Base-by-base conservation (phyloP, 2,329 filamentous ascomycete genomes). In the Basipetospora chlamydospora region DNA sequence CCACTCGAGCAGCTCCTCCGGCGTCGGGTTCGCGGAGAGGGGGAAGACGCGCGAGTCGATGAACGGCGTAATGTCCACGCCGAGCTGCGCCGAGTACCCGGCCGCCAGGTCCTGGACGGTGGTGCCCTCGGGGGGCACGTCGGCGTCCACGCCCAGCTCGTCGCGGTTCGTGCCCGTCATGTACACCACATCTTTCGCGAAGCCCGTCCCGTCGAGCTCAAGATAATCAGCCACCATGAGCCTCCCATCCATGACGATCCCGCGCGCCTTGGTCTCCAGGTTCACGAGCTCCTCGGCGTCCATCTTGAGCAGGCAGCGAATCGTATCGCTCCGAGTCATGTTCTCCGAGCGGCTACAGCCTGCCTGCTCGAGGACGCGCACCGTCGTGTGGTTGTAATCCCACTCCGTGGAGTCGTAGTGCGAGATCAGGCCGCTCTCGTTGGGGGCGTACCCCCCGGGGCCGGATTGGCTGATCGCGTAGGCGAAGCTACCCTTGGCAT, bases 81-180 rank as follows among this genome's bases (percentile, higher is more conserved):
- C 43, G 6, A 22, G 28, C 25, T 15, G 4, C 41, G 40, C 4
- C 47, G 32, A 6, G 42, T 39, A 21, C 22, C 11, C 37, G 44
- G 29, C 36, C 30, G 49, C 43, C 32, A 49, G 49, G 4, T 29
- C 28, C 7, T 38, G 39, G 37, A 47, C 45, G 20, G 40, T 47
- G 11, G 47, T 41, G 44, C 43, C 43, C 22, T 44, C 39, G 33
- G 28, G 9, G 17, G 51, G 41, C 20, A 46, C 49, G 43, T 45
- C 42, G 48, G 47, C 38, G 22, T 55, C 41, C 47, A 54, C 49
- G 43, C 51, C 41, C 43, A 53, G 43, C 53, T 61, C 47, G 42
- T 57, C 47, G 20, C 58, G 51, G 46, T 55, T 59, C 29, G 49
- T 45, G 42, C 58, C 59, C 5, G 53, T 49, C 43, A 60, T 47